These are phyloP conservation scores for Raddia distichophylla DNA, from an alignment of 176 grass and related monocot species.

Conservation along the genomic window DNA sequence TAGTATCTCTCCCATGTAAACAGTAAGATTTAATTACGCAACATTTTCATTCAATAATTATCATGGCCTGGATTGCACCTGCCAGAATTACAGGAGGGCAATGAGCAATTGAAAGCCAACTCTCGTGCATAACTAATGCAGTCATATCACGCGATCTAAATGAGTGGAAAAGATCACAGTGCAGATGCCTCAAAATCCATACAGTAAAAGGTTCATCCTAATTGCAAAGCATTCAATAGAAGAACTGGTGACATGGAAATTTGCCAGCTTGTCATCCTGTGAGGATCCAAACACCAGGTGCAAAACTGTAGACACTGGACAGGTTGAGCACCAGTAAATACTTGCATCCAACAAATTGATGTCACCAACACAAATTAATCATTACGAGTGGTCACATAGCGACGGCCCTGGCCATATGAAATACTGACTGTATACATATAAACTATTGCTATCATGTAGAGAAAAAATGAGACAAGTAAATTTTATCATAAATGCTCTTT, in stretches of 20 bases:
- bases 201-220: slow-evolving; percentile 28
- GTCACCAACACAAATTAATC: slow-evolving; percentile 16
- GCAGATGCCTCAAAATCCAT: background rate
- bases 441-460: background rate
- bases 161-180: background rate
- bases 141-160: background rate
- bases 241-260: slow-evolving; percentile 3
- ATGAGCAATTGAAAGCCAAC: background rate
- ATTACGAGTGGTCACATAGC: background rate
- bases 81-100: background rate
- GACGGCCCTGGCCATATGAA: slow-evolving; percentile 16
- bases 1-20: background rate
- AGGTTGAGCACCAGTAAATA: slow-evolving; percentile 14
- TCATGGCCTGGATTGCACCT: slow-evolving; percentile 15
- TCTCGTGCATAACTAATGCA: background rate
- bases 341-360: slow-evolving; percentile 1
- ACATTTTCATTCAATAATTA: slow-evolving; percentile 28
- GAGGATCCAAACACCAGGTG: slow-evolving; percentile 18
- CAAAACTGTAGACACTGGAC: slow-evolving; percentile 21
- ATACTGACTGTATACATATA: background rate
- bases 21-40: slow-evolving; percentile 38
- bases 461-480: background rate
- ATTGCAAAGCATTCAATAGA: slow-evolving; percentile 25
- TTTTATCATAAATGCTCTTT: background rate
- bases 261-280: slow-evolving; percentile 14